phyloP scores from a whole-genome alignment of 805 yeast genomes.

The Saitoella complicata region DNA sequence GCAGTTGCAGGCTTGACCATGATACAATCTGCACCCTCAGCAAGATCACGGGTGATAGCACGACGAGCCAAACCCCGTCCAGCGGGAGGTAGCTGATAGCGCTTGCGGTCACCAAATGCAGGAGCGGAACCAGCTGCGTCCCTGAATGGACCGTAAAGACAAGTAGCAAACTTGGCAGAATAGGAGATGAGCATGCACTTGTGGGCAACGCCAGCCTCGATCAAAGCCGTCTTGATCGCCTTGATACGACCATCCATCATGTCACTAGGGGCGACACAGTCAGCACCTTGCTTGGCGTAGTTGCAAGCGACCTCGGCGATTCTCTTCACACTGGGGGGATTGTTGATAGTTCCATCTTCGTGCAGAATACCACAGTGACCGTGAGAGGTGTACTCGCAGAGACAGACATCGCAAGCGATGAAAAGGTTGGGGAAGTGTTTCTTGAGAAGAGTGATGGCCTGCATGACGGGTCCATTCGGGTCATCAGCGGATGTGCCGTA shows the following conservation, averaged over 20 bases:
- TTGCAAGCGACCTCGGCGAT: constrained; percentile 89
- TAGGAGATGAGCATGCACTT: constrained; percentile 81
- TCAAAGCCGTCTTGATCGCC: constrained; percentile 74
- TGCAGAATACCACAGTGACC: constrained; percentile 94
- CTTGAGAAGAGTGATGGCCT: constrained; percentile 50
- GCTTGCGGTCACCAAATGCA: constrained; percentile 74
- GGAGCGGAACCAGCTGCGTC: constrained; percentile 95
- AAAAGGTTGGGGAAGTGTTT: constrained; percentile 63
- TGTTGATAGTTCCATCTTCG: constrained; percentile 72
- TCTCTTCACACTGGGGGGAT: constrained; percentile 59
- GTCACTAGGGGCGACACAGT: constrained; percentile 92
- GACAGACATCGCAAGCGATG: constrained; percentile 85
- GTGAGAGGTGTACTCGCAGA: constrained; percentile 91
- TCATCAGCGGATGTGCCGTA: constrained; percentile 86
- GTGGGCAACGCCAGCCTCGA: constrained; percentile 70
- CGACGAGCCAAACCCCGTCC: constrained; percentile 89
- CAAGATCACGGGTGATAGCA: constrained; percentile 70
- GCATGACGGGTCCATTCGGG: constrained; percentile 88
- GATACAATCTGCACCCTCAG: constrained; percentile 90
- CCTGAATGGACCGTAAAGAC: constrained; percentile 89
- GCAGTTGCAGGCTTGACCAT: constrained; percentile 94
- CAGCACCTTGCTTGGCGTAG: constrained; percentile 90
- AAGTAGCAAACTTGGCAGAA: constrained; percentile 85
- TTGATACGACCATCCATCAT: constrained; percentile 92
- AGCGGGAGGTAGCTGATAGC: constrained; percentile 85